Conservation (phyloP, 495 filamentous ascomycete genomes). For the Penicillium paxilli region DNA sequence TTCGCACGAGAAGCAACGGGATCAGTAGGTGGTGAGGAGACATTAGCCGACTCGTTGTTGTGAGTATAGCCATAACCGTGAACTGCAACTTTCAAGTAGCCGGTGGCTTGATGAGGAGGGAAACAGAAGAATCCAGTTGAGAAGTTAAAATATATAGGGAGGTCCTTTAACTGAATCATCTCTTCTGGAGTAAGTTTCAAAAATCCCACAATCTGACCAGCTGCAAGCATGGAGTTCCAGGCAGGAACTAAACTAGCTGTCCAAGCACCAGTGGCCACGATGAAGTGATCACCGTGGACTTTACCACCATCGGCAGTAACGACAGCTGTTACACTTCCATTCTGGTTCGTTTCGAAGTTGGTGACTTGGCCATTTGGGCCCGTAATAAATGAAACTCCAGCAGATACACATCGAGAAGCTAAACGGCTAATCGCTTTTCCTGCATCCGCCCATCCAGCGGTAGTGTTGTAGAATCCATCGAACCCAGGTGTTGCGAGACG, state of each 20-base stretch:
- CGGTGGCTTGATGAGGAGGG: constrained; percentile 52
- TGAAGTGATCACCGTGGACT: constrained; percentile 63
- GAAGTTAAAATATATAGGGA: constrained; percentile 76
- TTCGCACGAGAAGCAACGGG: constrained; percentile 27
- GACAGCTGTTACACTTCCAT: constrained; percentile 21
- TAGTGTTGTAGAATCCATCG: constrained; percentile 70
- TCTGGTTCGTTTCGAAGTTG: constrained; percentile 35
- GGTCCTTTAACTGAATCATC: constrained; percentile 52
- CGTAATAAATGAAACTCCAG: constrained; percentile 32
- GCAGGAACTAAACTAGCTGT: constrained; percentile 68
- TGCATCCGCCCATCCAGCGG: constrained; percentile 77
- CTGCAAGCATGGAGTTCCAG: constrained; percentile 64
- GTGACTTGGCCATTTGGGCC: constrained; percentile 30
- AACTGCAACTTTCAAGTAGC: constrained; percentile 67
- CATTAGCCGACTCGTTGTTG: constrained; percentile 5
- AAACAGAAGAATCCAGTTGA: constrained; percentile 75
- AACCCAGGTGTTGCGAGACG: constrained; percentile 46
- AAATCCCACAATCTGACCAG: constrained; percentile 75
- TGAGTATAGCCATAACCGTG: constrained; percentile 72
- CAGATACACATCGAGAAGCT: constrained; percentile 32
- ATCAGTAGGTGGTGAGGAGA: constrained; percentile 25
- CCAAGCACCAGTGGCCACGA: constrained; percentile 86
- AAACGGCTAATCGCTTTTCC: constrained; percentile 61
- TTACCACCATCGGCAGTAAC: constrained; percentile 37
- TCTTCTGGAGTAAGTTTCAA: constrained; percentile 64